Conservation (phyloP, 2,329 filamentous ascomycete species). For the Trichoderma brevicompactum region DNA sequence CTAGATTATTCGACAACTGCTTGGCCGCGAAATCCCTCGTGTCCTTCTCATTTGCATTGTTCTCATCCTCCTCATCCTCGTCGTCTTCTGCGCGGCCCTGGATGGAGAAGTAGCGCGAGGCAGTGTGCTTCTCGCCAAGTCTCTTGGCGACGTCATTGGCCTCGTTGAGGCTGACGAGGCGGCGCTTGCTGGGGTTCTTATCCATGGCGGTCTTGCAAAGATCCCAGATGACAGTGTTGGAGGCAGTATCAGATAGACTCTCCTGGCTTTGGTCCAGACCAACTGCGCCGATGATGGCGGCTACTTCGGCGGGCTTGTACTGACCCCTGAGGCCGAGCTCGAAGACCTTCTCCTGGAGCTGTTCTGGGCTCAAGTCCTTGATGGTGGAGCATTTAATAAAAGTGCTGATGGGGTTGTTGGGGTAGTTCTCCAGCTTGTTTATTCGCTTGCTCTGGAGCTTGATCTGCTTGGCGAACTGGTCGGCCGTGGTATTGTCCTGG, state of each 20-base stretch:
- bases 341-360: slow-evolving; percentile 33
- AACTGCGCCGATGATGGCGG: slow-evolving; percentile 37
- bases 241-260: background rate
- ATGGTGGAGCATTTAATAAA: slow-evolving; percentile 21
- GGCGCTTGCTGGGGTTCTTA: slow-evolving; percentile 46
- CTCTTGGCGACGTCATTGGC: slow-evolving; percentile 63
- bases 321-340: slow-evolving; percentile 37
- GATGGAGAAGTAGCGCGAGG: slow-evolving; percentile 45
- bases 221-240: slow-evolving; percentile 41
- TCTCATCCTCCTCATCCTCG: slow-evolving; percentile 36
- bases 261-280: slow-evolving; percentile 34
- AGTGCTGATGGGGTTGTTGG: slow-evolving; percentile 16
- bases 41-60: slow-evolving; percentile 32
- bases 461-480: slow-evolving; percentile 40
- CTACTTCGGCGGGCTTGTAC: slow-evolving; percentile 37
- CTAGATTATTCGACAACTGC: slow-evolving; percentile 31
- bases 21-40: slow-evolving; percentile 41
- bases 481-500: slow-evolving; percentile 55
- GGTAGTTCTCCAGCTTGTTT: slow-evolving; percentile 29
- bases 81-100: slow-evolving; percentile 38
- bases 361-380: slow-evolving; percentile 31
- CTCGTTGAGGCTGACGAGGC: slow-evolving; percentile 59
- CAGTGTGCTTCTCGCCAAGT: slow-evolving; percentile 54
- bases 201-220: slow-evolving; percentile 41
- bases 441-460: background rate